phyloP scores from a whole-genome alignment of 1,139 yeast species.

The Arxiozyma telluris region DNA sequence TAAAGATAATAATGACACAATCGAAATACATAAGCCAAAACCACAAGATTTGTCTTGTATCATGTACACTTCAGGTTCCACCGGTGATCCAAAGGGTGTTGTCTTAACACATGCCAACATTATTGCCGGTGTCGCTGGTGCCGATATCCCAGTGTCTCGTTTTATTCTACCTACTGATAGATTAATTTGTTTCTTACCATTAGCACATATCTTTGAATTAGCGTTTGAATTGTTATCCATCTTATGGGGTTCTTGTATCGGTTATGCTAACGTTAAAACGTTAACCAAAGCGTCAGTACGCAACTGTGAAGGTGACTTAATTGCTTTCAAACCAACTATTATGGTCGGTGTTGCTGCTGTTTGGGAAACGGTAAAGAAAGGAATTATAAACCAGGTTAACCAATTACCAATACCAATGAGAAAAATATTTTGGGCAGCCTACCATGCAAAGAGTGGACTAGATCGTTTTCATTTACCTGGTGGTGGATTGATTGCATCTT shows the following conservation, averaged over 20 bases:
- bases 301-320: slow-evolving; percentile 83
- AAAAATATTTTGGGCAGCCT: slow-evolving; percentile 85
- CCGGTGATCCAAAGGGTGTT: slow-evolving; percentile 98
- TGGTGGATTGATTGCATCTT: slow-evolving; percentile 49
- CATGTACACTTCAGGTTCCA: slow-evolving; percentile 98
- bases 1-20: slow-evolving; percentile 34
- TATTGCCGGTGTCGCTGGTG: slow-evolving; percentile 80
- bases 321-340: slow-evolving; percentile 78
- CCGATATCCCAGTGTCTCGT: slow-evolving; percentile 51
- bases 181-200: slow-evolving; percentile 79
- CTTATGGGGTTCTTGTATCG: slow-evolving; percentile 86
- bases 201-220: slow-evolving; percentile 62
- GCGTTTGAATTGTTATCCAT: slow-evolving; percentile 71
- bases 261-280: slow-evolving; percentile 91
- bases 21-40: slow-evolving; percentile 41
- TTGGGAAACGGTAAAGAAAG: slow-evolving; percentile 94
- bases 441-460: slow-evolving; percentile 57
- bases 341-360: slow-evolving; percentile 99
- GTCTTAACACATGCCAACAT: slow-evolving; percentile 71
- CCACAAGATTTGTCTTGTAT: slow-evolving; percentile 77
- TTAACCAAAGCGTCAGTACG: slow-evolving; percentile 73
- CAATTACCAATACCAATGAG: slow-evolving; percentile 60
- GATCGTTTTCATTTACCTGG: slow-evolving; percentile 65
- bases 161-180: slow-evolving; percentile 51
- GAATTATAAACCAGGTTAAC: slow-evolving; percentile 67